Evolutionary conservation across 305 asterid genomes (phyloP), one percentile per base, ranked within the genome.

Genomic region (Andrographis paniculata): DNA sequence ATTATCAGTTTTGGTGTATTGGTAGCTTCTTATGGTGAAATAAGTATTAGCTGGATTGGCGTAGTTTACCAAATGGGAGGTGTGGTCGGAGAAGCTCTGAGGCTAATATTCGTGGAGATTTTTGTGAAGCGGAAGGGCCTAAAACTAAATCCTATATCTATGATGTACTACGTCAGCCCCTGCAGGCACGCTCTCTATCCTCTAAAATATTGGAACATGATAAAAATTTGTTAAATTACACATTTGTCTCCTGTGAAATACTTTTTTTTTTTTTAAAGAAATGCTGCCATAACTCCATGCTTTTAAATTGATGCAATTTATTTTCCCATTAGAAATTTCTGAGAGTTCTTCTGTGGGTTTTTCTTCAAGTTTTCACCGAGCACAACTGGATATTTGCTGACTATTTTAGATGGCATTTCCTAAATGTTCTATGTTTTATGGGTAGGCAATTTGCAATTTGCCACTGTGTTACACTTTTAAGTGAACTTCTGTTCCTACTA

Each of bases 21-120:
- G 41, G 76, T 87, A 53, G 96, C 95, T 40, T 87, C 95, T 41
- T 87, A 87, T 57, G 95, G 95, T 27, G 95, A 87, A 75, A 75
- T 87, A 12, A 61, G 63, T 42, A 80, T 87, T 62, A 84, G 73
- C 58, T 87, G 94, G 96, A 65, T 84, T 17, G 94, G 96, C 54
- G 95, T 87, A 31, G 84, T 87, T 65, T 87, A 87, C 74, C 96
- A 84, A 75, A 87, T 87, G 95, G 96, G 95, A 54, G 96, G 96
- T 56, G 94, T 87, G 22, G 80, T 87, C 45, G 96, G 95, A 52
- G 94, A 87, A 77, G 95, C 96, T 67, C 59, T 87, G 59, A 80
- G 96, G 77, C 77, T 84, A 55, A 80, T 87, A 62, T 84, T 87
- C 61, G 79, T 87, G 94, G 96, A 87, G 70, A 76, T 87, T 61